phyloP scores from a whole-genome alignment of 176 grass and related monocot genomes.

The Oropetium thomaeum region DNA sequence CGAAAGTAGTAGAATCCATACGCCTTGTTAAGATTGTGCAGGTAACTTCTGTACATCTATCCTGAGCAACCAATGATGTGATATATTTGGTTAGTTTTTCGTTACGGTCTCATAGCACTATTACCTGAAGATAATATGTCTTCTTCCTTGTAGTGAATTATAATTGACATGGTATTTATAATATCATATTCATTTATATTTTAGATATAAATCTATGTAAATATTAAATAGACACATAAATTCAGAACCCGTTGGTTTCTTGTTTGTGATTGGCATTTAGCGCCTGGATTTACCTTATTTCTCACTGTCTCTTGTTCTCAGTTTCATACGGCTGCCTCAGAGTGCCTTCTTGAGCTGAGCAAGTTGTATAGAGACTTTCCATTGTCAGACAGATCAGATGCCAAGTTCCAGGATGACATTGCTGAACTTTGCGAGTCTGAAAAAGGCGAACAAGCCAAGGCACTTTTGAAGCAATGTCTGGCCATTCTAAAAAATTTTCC shows the following conservation, averaged over 20 bases:
- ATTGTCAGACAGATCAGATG: conserved; percentile 50
- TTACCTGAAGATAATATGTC: background rate
- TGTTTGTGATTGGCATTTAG: background rate
- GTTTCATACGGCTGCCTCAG: conserved; percentile 83
- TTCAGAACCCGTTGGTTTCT: background rate
- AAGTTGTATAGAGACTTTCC: conserved; percentile 78
- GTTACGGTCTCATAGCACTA: background rate
- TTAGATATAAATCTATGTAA: background rate
- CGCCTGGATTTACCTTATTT: background rate
- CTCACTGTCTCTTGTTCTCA: conserved; percentile 34
- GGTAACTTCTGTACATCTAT: conserved; percentile 46
- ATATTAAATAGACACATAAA: background rate
- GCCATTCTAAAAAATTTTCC: conserved; percentile 45
- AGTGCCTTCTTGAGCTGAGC: conserved; percentile 74
- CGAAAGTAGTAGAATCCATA: conserved; percentile 70
- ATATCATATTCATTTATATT: background rate
- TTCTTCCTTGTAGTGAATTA: conserved; percentile 11
- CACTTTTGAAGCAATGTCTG: conserved; percentile 62
- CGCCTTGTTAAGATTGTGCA: conserved; percentile 74
- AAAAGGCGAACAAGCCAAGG: conserved; percentile 88
- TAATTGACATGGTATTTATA: background rate
- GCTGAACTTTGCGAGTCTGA: conserved; percentile 51
- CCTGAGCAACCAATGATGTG: background rate
- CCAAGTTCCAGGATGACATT: conserved; percentile 59
- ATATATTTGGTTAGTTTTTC: conserved; percentile 22